Base-by-base conservation (phyloP, 2,329 filamentous ascomycete genomes). In the Exophiala aquamarina region DNA sequence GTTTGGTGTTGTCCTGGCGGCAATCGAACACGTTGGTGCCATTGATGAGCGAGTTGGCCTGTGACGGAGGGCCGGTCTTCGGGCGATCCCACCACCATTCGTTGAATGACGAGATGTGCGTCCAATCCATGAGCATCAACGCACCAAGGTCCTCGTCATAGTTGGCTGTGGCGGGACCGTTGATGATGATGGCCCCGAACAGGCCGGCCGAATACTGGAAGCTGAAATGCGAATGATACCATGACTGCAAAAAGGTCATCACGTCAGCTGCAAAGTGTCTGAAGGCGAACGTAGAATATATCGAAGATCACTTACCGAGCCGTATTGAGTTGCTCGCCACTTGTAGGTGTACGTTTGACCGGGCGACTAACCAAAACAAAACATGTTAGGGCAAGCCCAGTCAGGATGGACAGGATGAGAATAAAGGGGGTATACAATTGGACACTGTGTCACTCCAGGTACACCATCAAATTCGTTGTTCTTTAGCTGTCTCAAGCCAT, bases 391-490 rank as follows among this genome's bases (percentile, higher is more conserved):
- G n/a, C n/a, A n/a, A n/a, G n/a, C n/a, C n/a, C n/a, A n/a, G n/a
- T n/a, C n/a, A n/a, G n/a, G n/a, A n/a, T n/a, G n/a, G n/a, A n/a
- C n/a, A n/a, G n/a, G n/a, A n/a, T n/a, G n/a, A n/a, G n/a, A n/a
- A n/a, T n/a, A n/a, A 26, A 26, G 23, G 23, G 23, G 11, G 11
- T 11, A 26, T 26, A 26, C 63, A 41, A 74, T 73, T 0, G 67
- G 69, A 42, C 65, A 70, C 52, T 72, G 68, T 2, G 64, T 62
- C 4, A 72, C 58, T 2, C 62, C 63, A 9, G 70, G 66, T 10
- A 72, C 69, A 23, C 71, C 71, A 60, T 73, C 71, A 38, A 64
- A 61, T 56, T 61, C 66, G 20, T 63, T 63, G 10, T 65, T 67
- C 3, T 56, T 59, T 21, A 60, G 45, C 23, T 59, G 53, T 40